A percentile compares a stretch with the other conserved stretches of the same genome.
These are phyloP conservation scores for Nepenthes gracilis DNA, from an alignment of 148 eudicot species.

Conservation along the genomic window DNA sequence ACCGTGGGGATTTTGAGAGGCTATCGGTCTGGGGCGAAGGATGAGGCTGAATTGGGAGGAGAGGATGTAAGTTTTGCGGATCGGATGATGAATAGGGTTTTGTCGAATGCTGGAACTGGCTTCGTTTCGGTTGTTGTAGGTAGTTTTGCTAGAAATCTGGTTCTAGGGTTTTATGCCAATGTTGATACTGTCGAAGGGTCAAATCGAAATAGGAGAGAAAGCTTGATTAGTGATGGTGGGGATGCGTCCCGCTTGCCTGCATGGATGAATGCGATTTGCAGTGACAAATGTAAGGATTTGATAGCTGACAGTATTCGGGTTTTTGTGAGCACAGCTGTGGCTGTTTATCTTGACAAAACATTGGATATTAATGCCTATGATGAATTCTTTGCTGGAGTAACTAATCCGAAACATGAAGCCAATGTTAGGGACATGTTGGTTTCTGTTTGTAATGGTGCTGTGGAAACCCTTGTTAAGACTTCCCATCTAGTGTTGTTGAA, in stretches of 20 bases:
- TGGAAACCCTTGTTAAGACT: conserved; percentile 75
- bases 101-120: conserved; percentile 59
- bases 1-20: conserved; percentile 56
- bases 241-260: conserved; percentile 16
- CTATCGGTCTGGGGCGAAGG: conserved; percentile 14
- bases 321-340: conserved; percentile 81
- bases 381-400: conserved; percentile 61
- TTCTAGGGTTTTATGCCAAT: conserved; percentile 36
- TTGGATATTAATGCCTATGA: conserved; percentile 52
- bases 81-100: conserved; percentile 43
- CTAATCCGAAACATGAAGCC: conserved; percentile 66
- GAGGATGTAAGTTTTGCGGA: conserved; percentile 27
- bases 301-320: conserved; percentile 52
- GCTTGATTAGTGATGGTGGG: conserved; percentile 8
- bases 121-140: conserved; percentile 78
- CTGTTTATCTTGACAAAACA: conserved; percentile 69
- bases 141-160: conserved; percentile 80
- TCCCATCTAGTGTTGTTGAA: conserved; percentile 64
- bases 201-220: conserved; percentile 9
- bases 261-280: conserved; percentile 38
- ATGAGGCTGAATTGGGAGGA: conserved; percentile 16
- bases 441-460: conserved; percentile 63
- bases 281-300: conserved; percentile 32
- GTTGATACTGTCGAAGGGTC: conserved; percentile 9
- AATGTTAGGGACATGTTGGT: conserved; percentile 47